phyloP scores from a whole-genome alignment of 176 grass and related monocot species.

The Raddia distichophylla region DNA sequence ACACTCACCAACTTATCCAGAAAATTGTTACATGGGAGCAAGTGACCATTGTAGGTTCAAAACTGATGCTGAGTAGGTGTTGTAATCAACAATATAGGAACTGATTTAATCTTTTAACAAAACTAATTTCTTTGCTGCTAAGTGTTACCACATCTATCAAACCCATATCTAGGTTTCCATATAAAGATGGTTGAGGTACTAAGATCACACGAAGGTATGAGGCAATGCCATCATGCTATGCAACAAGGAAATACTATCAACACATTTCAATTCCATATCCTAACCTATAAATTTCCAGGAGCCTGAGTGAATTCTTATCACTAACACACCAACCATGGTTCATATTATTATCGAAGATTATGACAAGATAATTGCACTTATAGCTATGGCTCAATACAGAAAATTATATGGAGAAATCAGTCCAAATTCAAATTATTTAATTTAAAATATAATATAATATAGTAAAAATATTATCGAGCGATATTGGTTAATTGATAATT shows the following conservation, averaged over 20 bases:
- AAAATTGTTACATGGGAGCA: not conserved
- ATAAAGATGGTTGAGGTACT: not conserved
- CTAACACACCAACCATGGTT: no score
- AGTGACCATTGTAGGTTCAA: not conserved
- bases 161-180: constrained; percentile 21
- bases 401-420: no score
- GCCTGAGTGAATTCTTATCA: no score
- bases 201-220: not conserved
- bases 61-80: not conserved
- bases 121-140: not conserved
- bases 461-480: no score
- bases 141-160: not conserved
- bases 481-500: no score
- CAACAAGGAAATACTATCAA: not conserved
- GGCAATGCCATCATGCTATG: not conserved
- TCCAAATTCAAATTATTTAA: no score
- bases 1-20: not conserved
- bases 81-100: not conserved
- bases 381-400: no score
- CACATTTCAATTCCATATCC: constrained; percentile 24
- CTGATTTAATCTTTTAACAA: not conserved
- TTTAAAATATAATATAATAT: no score
- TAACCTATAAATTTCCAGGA: no score
- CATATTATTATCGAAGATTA: no score
- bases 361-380: no score